Evolutionary conservation across 352 stramenopile species (phyloP), one percentile per base, ranked within the genome.

Genomic region (Globisporangium yorkense): DNA sequence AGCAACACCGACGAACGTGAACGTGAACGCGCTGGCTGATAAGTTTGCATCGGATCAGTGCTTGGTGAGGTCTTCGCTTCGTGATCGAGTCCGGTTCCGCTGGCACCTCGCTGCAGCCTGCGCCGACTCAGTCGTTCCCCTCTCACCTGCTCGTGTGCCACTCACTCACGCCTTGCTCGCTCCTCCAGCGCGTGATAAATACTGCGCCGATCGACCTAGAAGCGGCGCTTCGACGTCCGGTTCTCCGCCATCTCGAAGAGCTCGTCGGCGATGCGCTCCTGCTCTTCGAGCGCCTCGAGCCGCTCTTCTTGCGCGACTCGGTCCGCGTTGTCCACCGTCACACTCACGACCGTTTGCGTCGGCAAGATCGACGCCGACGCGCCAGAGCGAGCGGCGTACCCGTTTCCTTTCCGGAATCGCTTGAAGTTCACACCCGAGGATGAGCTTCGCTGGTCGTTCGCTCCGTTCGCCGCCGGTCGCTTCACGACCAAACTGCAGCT

Each of bases 261-360:
- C 39, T 91, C 82, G 49, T 95, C 84, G 1, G 86, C 86, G 44
- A 95, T 87, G 13, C 86, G 73, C 51, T 95, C 86, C 68, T 92
- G 84, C 59, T 83, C 80, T 61, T 95, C 81, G 60, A 89, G 66
- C 5, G 61, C 76, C 33, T 87, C 78, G 6, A 92, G 47, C n/a
- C 84, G 75, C 54, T 86, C 67, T 33, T 85, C 73, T 44, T 83
- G 61, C n/a, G 66, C 71, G 33, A 78, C 65, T 10, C 72, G 70
- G 6, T 88, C 79, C 13, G 71, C 68, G 24, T 88, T 85, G 52
- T 92, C 69, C 13, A 92, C 69, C 6, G 61, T 74, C 33, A 92
- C 76, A 35, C 70, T 84, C 2, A 88, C 56, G 21, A 92, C 67
- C 20, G 72, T 88, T 48, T 75, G 66, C 37, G 76, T 56, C 0